phyloP scores from a whole-genome alignment of 164 flowering plant species.

The Hamamelis virginiana region DNA sequence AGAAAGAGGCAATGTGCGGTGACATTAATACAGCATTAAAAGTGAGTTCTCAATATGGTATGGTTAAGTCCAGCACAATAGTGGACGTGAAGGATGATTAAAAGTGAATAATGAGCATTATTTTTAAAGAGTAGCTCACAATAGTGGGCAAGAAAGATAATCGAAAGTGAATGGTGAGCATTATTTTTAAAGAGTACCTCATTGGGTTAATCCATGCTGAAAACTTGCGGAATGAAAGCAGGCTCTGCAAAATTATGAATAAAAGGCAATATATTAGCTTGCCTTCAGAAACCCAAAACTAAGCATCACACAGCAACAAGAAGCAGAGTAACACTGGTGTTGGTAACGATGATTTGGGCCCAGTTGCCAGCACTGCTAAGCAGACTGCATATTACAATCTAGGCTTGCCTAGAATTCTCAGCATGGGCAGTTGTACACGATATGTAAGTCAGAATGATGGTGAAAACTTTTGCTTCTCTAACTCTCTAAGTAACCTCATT shows the following conservation, averaged over 20 bases:
- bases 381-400: too few relatives aligned
- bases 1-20: background rate
- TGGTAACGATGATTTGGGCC: background rate
- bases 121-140: slow-evolving; percentile 51
- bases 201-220: slow-evolving; percentile 94
- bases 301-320: background rate
- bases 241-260: slow-evolving; percentile 52
- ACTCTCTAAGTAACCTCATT: too few relatives aligned
- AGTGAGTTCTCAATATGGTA: background rate
- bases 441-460: too few relatives aligned
- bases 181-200: slow-evolving; percentile 46
- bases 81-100: too few relatives aligned
- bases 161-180: too few relatives aligned
- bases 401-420: too few relatives aligned
- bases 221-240: slow-evolving; percentile 88
- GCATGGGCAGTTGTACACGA: too few relatives aligned
- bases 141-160: too few relatives aligned
- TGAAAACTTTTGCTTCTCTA: too few relatives aligned
- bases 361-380: background rate
- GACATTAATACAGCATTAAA: too few relatives aligned
- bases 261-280: background rate
- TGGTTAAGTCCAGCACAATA: background rate
- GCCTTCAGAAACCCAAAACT: background rate
- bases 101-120: background rate
- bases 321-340: too few relatives aligned